Percentiles rank a stretch among this genome's conserved stretches.
Evolutionary conservation across 805 yeast genomes (phyloP).

Genomic region (Nakazawaea sp.): DNA sequence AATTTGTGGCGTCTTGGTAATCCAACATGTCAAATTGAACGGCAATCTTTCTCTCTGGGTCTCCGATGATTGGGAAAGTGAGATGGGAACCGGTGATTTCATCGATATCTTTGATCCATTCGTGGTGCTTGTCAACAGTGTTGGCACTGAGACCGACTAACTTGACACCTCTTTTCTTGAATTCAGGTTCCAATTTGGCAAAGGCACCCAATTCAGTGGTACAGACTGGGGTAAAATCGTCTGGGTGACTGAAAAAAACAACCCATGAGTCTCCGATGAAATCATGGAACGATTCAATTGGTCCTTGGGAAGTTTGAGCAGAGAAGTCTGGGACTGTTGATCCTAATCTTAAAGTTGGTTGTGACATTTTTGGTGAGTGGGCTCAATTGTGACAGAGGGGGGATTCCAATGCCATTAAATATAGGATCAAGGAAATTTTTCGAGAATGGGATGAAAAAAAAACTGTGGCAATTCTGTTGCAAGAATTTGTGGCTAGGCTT

Average conservation of each 20-base stretch:
- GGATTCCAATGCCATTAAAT: too few relatives aligned
- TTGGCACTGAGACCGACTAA: constrained; percentile 66
- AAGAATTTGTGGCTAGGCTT: too few relatives aligned
- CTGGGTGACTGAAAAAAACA: constrained; percentile 69
- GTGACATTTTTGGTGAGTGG: too few relatives aligned
- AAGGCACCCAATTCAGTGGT: constrained; percentile 77
- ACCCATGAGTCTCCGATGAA: constrained; percentile 58
- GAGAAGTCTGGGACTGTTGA: constrained; percentile 65
- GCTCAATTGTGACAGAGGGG: too few relatives aligned
- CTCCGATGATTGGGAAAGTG: constrained; percentile 65
- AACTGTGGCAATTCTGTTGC: too few relatives aligned
- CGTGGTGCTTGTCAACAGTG: constrained; percentile 50
- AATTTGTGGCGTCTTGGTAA: constrained; percentile 59
- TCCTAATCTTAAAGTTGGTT: constrained; percentile 39
- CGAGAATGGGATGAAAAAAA: too few relatives aligned
- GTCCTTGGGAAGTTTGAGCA: constrained; percentile 57
- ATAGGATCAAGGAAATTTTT: too few relatives aligned
- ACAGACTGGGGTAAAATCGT: constrained; percentile 74
- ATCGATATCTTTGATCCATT: constrained; percentile 69
- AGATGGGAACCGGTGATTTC: constrained; percentile 55
- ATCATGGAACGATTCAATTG: constrained; percentile 46
- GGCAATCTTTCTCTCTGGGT: constrained; percentile 55
- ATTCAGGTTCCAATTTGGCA: constrained; percentile 65
- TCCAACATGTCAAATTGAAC: constrained; percentile 64
- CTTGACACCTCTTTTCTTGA: constrained; percentile 56